Evolutionary conservation across 2,329 filamentous ascomycete genomes (phyloP).

Genomic region (Lachnellula suecica): DNA sequence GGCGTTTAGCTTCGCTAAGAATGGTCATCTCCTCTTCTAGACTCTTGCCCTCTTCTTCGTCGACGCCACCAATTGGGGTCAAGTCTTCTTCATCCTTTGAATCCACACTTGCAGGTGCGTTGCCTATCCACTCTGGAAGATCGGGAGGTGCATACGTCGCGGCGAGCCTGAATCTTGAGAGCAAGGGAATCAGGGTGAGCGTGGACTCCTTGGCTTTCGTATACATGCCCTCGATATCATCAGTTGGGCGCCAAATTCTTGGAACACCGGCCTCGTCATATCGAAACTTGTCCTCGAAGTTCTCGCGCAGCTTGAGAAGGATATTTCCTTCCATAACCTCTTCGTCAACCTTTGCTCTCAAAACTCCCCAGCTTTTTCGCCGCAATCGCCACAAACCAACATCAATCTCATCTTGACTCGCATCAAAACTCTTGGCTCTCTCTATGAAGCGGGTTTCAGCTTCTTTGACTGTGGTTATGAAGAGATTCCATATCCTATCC

Average conservation of each 20-base stretch:
- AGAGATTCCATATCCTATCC: constrained; percentile 92
- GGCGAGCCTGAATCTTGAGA: constrained; percentile 79
- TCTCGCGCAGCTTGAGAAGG: constrained; percentile 90
- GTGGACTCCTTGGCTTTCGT: constrained; percentile 91
- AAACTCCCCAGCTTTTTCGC: constrained; percentile 90
- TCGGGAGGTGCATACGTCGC: constrained; percentile 75
- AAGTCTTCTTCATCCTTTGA: constrained; percentile 88
- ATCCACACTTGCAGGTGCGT: constrained; percentile 71
- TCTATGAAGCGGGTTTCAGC: constrained; percentile 85
- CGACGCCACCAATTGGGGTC: constrained; percentile 84
- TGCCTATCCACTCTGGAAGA: constrained; percentile 81
- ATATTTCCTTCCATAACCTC: constrained; percentile 98
- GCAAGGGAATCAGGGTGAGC: constrained; percentile 82
- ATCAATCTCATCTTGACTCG: constrained; percentile 85
- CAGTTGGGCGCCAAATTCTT: constrained; percentile 91
- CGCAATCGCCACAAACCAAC: constrained; percentile 90
- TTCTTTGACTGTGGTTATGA: constrained; percentile 78
- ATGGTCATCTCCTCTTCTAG: constrained; percentile 95
- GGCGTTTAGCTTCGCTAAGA: constrained; percentile 84
- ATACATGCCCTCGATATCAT: constrained; percentile 96
- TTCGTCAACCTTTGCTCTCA: constrained; percentile 89
- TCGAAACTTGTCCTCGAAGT: constrained; percentile 98
- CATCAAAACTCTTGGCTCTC: constrained; percentile 89
- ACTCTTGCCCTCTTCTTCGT: constrained; percentile 92
- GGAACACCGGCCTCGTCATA: constrained; percentile 95